These are phyloP conservation scores for Clarireedia homoeocarpa DNA, from an alignment of 2,329 filamentous ascomycete species.

Conservation along the genomic window DNA sequence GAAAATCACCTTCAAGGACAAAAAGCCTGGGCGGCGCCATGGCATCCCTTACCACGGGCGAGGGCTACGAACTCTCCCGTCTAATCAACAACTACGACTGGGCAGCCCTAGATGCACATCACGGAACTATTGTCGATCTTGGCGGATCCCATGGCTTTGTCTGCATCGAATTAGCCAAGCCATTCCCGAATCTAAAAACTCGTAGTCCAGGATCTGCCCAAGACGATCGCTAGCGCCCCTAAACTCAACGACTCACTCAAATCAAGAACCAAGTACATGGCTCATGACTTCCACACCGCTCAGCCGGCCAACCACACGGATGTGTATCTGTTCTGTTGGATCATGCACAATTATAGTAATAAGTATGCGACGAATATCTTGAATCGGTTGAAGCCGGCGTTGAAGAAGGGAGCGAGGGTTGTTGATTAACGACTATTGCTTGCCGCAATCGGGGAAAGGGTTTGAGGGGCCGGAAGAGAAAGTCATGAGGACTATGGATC, in stretches of 20 bases:
- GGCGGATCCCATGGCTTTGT: conserved; percentile 52
- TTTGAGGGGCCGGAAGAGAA: conserved; percentile 37
- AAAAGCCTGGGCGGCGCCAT: conserved; percentile 48
- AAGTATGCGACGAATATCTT: conserved; percentile 42
- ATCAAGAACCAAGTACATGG: conserved; percentile 33
- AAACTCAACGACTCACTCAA: conserved; percentile 35
- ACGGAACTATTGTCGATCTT: conserved; percentile 48
- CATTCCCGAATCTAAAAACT: conserved; percentile 44
- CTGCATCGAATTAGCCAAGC: conserved; percentile 44
- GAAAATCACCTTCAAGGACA: conserved; percentile 39
- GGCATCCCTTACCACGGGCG: conserved; percentile 45
- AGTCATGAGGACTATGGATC: conserved; percentile 41
- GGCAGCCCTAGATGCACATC: conserved; percentile 35
- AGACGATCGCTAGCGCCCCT: conserved; percentile 41
- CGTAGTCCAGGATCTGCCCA: conserved; percentile 45
- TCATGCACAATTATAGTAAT: conserved; percentile 55
- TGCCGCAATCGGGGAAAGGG: conserved; percentile 34
- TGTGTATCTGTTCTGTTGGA: conserved; percentile 52
- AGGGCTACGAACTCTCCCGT: conserved; percentile 47
- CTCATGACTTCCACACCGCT: conserved; percentile 50
- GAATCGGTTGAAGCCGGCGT: conserved; percentile 42
- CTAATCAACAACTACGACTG: conserved; percentile 49
- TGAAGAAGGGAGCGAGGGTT: conserved; percentile 39
- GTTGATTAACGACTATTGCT: conserved; percentile 38
- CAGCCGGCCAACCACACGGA: conserved; percentile 47